Evolutionary conservation across 2,329 filamentous ascomycete genomes (phyloP).

Genomic region (Rhinocladiella mackenziei): DNA sequence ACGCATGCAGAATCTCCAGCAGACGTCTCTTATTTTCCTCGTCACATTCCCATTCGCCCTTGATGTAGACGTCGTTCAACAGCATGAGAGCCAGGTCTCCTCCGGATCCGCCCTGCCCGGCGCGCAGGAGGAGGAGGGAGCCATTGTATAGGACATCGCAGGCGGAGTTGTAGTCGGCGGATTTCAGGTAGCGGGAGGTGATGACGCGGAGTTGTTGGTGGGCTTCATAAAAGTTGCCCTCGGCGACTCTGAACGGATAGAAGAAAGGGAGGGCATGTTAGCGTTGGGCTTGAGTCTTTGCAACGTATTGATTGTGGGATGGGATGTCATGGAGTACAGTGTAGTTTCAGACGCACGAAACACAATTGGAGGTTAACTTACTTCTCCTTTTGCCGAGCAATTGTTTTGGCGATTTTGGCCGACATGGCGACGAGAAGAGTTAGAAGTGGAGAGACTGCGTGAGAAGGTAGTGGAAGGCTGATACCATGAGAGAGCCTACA

Average conservation of each 20-base stretch:
- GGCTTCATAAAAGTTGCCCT: constrained; percentile 95
- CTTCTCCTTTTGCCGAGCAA: constrained; percentile 74
- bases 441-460: not conserved
- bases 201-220: constrained; percentile 97
- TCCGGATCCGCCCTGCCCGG: constrained; percentile 88
- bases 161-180: constrained; percentile 69
- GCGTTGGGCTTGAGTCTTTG: not conserved
- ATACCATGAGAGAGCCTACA: too few species aligned
- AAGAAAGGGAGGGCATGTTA: not conserved
- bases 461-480: not conserved
- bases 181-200: constrained; percentile 86
- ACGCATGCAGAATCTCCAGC: constrained; percentile 73
- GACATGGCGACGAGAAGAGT: constrained; percentile 33
- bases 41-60: constrained; percentile 75
- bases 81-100: constrained; percentile 84
- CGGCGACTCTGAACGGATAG: constrained; percentile 61
- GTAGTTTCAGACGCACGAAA: too few species aligned
- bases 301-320: too few species aligned
- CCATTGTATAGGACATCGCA: constrained; percentile 83
- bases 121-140: constrained; percentile 77
- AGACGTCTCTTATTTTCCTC: constrained; percentile 52
- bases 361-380: constrained; percentile 35
- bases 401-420: constrained; percentile 65
- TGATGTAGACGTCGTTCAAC: constrained; percentile 84
- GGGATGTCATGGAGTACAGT: too few species aligned